phyloP scores from a whole-genome alignment of 148 eudicot species.

The Linanthus parryae region DNA sequence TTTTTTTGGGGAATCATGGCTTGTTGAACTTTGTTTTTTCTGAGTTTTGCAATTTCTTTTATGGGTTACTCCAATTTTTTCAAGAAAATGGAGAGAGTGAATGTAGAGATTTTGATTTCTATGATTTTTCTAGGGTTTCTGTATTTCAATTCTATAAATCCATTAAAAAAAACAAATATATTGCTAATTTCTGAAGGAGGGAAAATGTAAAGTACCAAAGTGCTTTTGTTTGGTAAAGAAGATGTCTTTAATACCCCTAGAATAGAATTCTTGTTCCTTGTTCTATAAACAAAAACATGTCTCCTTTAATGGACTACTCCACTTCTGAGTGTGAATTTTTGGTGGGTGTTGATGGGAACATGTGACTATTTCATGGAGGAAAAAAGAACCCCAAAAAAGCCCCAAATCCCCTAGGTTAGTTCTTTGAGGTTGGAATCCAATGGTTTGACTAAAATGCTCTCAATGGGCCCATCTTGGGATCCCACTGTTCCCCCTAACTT shows the following conservation, averaged over 20 bases:
- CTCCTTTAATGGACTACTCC: neutral
- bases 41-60: too few species aligned
- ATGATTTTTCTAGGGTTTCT: too few species aligned
- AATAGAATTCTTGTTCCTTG: neutral
- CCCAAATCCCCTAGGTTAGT: neutral
- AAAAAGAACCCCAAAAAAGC: neutral
- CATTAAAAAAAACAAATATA: too few species aligned
- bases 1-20: too few species aligned
- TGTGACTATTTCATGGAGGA: conserved; percentile 4
- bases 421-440: neutral
- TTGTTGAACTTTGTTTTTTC: too few species aligned
- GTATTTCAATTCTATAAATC: too few species aligned
- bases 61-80: too few species aligned
- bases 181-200: too few species aligned
- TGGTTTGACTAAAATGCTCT: conserved; percentile 1
- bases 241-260: too few species aligned
- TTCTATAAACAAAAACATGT: neutral
- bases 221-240: conserved; percentile 8
- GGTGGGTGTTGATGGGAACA: neutral
- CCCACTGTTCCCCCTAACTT: conserved; percentile 6
- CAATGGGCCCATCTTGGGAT: conserved; percentile 3
- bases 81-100: too few species aligned
- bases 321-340: neutral
- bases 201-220: too few species aligned
- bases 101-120: too few species aligned